Conservation (phyloP, 768 basidiomycete species). For the Leccinum disarticulatum region DNA sequence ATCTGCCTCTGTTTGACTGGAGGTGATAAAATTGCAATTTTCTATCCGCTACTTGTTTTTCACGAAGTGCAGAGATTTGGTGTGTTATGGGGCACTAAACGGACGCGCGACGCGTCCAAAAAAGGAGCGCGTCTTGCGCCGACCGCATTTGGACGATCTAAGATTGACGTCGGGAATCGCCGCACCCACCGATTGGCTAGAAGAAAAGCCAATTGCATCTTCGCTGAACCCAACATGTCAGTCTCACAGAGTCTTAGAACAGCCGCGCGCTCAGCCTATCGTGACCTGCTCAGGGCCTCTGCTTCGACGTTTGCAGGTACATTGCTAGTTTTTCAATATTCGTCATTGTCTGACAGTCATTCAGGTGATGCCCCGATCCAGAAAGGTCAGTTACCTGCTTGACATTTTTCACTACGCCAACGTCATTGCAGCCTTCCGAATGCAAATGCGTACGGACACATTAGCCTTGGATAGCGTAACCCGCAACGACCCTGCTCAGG, state of each 20-base stretch:
- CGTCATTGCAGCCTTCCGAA: conserved; percentile 57
- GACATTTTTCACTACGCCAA: conserved; percentile 6
- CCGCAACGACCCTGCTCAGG: conserved; percentile 45
- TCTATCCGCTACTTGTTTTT: conserved; percentile 32
- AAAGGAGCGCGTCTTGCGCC: conserved; percentile 42
- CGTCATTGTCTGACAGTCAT: background rate
- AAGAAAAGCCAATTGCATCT: conserved; percentile 1
- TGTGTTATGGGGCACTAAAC: conserved; percentile 28
- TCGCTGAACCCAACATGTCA: conserved; percentile 40
- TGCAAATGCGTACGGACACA: conserved; percentile 61
- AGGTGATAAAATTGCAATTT: conserved; percentile 25
- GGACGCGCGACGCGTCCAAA: conserved; percentile 35
- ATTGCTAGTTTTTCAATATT: background rate
- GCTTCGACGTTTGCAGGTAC: conserved; percentile 64
- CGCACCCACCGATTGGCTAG: conserved; percentile 15
- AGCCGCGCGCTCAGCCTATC: conserved; percentile 72
- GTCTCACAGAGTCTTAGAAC: conserved; percentile 57
- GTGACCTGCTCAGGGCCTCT: conserved; percentile 67
- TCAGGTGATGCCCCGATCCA: conserved; percentile 59
- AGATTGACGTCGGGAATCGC: conserved; percentile 30
- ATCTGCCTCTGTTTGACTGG: conserved; percentile 15
- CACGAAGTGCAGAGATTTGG: conserved; percentile 26
- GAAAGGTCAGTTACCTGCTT: conserved; percentile 36
- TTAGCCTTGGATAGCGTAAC: conserved; percentile 40
- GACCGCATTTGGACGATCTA: conserved; percentile 32